phyloP scores from a whole-genome alignment of 2,329 filamentous ascomycete species.

The Xylogone sp. region DNA sequence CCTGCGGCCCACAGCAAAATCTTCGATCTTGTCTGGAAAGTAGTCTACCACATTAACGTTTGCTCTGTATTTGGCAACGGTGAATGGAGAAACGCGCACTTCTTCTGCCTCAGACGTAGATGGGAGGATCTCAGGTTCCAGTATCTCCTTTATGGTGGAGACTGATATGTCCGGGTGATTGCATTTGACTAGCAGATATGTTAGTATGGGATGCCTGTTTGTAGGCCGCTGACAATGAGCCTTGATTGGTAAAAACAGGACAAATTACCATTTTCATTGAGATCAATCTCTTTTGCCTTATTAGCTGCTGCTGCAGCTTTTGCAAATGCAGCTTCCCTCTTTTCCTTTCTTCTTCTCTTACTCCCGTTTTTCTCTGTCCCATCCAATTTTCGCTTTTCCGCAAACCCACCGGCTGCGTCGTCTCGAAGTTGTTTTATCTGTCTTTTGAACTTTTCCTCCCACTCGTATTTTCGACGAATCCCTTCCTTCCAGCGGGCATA shows the following conservation, averaged over 20 bases:
- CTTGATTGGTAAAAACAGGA: too few species aligned
- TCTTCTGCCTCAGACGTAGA: constrained; percentile 29
- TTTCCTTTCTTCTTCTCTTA: constrained; percentile 23
- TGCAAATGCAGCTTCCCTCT: constrained; percentile 27
- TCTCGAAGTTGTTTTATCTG: constrained; percentile 33
- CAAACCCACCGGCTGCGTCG: constrained; percentile 30
- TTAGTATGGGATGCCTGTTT: constrained; percentile 3
- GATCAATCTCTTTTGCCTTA: constrained; percentile 12
- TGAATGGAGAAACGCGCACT: constrained; percentile 59
- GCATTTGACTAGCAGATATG: constrained; percentile 38
- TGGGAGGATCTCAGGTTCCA: constrained; percentile 38
- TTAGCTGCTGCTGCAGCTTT: constrained; percentile 12
- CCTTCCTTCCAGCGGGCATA: constrained; percentile 50
- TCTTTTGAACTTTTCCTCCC: constrained; percentile 40
- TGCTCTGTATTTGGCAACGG: constrained; percentile 66
- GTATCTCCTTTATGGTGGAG: constrained; percentile 16
- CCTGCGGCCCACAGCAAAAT: constrained; percentile 59
- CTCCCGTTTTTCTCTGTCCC: constrained; percentile 12
- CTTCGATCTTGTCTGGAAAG: constrained; percentile 62
- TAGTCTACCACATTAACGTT: constrained; percentile 80
- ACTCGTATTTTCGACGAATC: constrained; percentile 60
- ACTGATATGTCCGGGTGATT: constrained; percentile 35
- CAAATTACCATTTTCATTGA: constrained; percentile 32
- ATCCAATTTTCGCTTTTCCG: constrained; percentile 20
- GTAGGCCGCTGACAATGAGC: background rate